Evolutionary conservation across 2,329 filamentous ascomycete species (phyloP), one percentile per base, ranked within the genome.

Genomic region (Orbilia javanica): DNA sequence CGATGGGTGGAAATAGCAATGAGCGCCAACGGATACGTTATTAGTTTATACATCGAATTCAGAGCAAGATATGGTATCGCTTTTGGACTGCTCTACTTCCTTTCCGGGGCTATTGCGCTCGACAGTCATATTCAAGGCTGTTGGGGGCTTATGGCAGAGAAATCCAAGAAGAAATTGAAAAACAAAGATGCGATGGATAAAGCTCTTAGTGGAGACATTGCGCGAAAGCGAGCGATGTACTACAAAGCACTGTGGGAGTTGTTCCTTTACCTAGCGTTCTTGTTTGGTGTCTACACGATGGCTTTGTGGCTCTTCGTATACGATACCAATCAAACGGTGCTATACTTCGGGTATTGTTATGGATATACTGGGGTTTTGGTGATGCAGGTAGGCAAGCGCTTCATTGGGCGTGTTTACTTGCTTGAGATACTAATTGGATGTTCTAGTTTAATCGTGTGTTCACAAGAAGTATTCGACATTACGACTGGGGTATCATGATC

Each of bases 61-160:
- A 82, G 83, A 5, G 82, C 82, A 5, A 82, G 82, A 29, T 85
- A 84, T 53, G 84, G 80, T 70, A 83, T 84, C 70, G 85, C 84
- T 62, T 83, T 85, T 42, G 83, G 83, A 13, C 82, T 86, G 31
- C 79, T 84, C 2, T 86, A 85, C 80, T 86, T 85, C 74, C 83
- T 84, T 50, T 81, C 83, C 1, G 82, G 83, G 0, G 84, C 84
- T 76, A 84, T 86, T 80, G 81, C 82, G 2, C 81, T 86, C 4
- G 85, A 86, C 62, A 80, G 80, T 5, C 83, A 83, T 2, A 80
- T 85, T 22, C 83, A 84, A 69, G 82, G 83, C 20, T 84, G 84
- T 79, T 85, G 84, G 84, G 80, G 81, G 6, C 79, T 81, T 15
- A 82, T 81, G 46, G 83, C 83, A 55, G 81, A 82, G 15, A 79